Percentiles rank a stretch among this genome's conserved stretches.
phyloP scores from a whole-genome alignment of 192 early-diverging fungal genomes.

The Umbelopsis vinacea region DNA sequence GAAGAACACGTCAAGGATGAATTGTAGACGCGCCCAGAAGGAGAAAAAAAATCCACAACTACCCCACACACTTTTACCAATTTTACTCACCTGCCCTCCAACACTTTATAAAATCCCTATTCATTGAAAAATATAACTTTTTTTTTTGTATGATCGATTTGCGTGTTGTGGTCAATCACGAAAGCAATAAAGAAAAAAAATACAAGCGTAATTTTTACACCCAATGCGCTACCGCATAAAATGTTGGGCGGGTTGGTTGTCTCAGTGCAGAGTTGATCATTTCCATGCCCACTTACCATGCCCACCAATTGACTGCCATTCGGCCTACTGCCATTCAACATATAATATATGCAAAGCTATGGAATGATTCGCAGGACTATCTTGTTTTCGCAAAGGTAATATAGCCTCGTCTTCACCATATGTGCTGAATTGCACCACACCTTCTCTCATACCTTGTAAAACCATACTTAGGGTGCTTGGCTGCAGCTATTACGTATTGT shows the following conservation, averaged over 20 bases:
- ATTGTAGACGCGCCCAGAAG: conserved; percentile 35
- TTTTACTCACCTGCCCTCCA: no score
- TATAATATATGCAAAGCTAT: conserved; percentile 3
- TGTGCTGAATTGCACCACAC: no score
- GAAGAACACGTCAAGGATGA: conserved; percentile 42
- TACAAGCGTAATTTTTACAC: no score
- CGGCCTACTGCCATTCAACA: conserved; percentile 2
- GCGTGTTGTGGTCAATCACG: no score
- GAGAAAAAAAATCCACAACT: background rate
- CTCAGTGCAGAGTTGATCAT: background rate
- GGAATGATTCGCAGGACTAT: conserved; percentile 20
- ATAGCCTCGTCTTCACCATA: background rate
- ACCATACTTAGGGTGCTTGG: background rate
- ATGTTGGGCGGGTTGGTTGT: background rate
- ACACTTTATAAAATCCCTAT: no score
- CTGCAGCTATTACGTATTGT: background rate
- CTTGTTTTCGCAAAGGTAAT: conserved; percentile 3
- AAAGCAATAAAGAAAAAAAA: no score
- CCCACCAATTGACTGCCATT: conserved; percentile 14
- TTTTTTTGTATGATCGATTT: no score
- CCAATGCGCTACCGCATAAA: background rate
- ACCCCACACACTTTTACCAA: background rate
- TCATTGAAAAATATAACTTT: no score
- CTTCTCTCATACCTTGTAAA: no score
- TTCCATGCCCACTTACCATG: conserved; percentile 5